These are phyloP conservation scores for Knoxia roxburghii DNA, from an alignment of 257 asterid genomes.

Conservation along the genomic window DNA sequence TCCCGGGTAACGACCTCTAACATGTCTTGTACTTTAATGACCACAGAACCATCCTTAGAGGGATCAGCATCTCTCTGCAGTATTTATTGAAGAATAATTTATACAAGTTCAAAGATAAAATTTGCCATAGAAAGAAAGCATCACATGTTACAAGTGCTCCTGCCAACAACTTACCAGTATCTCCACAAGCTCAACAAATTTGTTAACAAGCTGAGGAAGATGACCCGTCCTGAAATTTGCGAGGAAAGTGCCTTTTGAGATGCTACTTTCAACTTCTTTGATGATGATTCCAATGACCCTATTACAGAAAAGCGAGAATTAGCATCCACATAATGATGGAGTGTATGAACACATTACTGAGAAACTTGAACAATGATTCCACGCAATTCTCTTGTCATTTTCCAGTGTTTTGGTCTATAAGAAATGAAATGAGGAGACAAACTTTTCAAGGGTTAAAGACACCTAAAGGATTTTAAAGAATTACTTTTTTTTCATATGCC, in stretches of 20 bases:
- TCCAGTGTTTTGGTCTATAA: no score
- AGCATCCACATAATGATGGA: constrained; percentile 19
- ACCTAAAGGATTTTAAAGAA: background rate
- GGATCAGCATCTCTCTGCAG: constrained; percentile 76
- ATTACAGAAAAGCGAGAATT: constrained; percentile 27
- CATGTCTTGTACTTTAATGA: constrained; percentile 90
- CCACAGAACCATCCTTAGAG: constrained; percentile 69
- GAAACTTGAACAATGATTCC: background rate
- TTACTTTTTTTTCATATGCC: no score
- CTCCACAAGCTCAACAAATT: constrained; percentile 83
- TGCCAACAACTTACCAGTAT: constrained; percentile 58
- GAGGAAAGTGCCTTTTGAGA: constrained; percentile 64
- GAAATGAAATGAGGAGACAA: background rate
- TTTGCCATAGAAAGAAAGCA: constrained; percentile 3
- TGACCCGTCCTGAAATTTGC: constrained; percentile 71
- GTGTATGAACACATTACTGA: constrained; percentile 1
- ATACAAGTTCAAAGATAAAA: constrained; percentile 12
- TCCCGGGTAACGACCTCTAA: constrained; percentile 86
- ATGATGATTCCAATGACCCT: constrained; percentile 77
- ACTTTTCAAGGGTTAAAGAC: background rate
- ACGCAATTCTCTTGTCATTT: background rate
- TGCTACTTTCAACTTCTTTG: constrained; percentile 72
- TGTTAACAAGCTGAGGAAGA: constrained; percentile 69
- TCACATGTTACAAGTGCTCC: background rate
- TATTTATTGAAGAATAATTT: constrained; percentile 13